Conservation (phyloP, 179 eudicot species). For the Beta lomatogona region DNA sequence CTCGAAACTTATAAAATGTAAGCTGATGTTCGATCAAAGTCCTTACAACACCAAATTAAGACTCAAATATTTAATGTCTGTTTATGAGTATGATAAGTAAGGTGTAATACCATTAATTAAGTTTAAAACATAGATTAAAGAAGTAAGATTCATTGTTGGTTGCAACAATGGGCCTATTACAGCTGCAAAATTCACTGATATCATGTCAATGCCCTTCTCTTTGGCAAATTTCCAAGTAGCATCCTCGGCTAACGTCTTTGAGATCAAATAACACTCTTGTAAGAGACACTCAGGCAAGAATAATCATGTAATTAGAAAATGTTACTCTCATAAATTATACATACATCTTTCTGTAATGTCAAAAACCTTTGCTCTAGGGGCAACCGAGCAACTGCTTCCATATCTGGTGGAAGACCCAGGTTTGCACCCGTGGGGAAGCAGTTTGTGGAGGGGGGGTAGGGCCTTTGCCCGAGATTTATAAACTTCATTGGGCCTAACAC, state of each 20-base stretch:
- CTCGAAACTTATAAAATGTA: neutral
- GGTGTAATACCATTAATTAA: constrained; percentile 37
- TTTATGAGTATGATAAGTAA: neutral
- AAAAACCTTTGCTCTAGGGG: no score
- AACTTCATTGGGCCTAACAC: no score
- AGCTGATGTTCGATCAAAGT: neutral
- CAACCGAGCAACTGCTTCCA: no score
- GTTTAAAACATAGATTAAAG: constrained; percentile 30
- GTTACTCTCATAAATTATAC: no score
- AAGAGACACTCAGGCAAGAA: neutral
- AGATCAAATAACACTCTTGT: constrained; percentile 46
- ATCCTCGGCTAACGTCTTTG: constrained; percentile 58
- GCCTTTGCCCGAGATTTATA: no score
- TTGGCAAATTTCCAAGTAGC: constrained; percentile 62
- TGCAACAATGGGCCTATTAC: constrained; percentile 63
- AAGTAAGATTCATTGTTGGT: constrained; percentile 46
- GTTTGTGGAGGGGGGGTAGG: no score
- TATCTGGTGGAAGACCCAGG: no score
- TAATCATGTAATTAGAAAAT: no score
- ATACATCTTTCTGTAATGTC: no score
- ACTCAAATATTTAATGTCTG: no score
- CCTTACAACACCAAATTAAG: neutral
- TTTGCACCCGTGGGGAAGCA: no score
- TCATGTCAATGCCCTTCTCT: constrained; percentile 57
- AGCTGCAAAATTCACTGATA: constrained; percentile 44